These are phyloP conservation scores for Penicillium flavigenum DNA, from an alignment of 495 filamentous ascomycete genomes.

Conservation along the genomic window DNA sequence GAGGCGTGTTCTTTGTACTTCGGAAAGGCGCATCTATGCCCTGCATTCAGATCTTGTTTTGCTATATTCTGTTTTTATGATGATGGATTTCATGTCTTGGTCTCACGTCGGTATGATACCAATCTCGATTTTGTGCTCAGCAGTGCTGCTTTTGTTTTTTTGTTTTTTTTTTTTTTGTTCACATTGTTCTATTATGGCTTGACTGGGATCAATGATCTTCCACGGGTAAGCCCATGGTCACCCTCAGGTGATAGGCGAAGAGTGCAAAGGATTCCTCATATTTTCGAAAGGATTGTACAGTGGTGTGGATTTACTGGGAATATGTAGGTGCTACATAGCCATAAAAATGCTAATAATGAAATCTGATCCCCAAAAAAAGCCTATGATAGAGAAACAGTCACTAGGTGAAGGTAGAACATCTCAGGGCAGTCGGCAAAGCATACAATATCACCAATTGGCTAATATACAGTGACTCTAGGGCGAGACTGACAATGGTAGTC, in stretches of 20 bases:
- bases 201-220: background rate
- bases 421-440: conserved; percentile 1
- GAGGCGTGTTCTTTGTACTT: background rate
- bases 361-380: background rate
- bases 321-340: background rate
- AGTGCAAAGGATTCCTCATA: background rate
- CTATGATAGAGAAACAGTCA: background rate
- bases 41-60: background rate
- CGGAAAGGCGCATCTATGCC: background rate
- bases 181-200: conserved; percentile 7
- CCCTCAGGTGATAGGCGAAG: background rate
- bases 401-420: background rate
- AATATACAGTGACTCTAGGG: conserved; percentile 43
- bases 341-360: background rate
- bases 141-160: conserved; percentile 17
- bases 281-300: background rate
- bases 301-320: background rate
- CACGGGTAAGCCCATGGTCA: background rate
- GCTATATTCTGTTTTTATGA: conserved; percentile 12
- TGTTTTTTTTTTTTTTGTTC: conserved; percentile 12
- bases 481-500: conserved; percentile 18
- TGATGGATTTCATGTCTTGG: conserved; percentile 24
- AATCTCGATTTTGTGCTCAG: conserved; percentile 14
- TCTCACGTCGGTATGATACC: conserved; percentile 25
- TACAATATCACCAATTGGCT: conserved; percentile 21